Evolutionary conservation across 2,329 filamentous ascomycete genomes (phyloP), one percentile per base, ranked within the genome.

Genomic region (Dendryphion nanum): DNA sequence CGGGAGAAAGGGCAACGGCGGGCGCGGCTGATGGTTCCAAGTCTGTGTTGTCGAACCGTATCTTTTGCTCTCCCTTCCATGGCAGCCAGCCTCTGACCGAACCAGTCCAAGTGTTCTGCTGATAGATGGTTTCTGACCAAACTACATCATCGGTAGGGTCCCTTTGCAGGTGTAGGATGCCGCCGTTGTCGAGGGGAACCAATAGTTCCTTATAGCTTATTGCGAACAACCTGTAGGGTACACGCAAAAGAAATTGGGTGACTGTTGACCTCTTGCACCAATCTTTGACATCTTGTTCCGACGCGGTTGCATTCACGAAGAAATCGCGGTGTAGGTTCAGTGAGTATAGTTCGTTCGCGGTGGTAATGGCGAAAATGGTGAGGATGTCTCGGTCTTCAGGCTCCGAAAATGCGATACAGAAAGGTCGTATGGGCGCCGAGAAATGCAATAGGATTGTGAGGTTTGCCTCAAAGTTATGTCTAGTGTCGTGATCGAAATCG

Each of bases 321-420:
- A 87, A 85, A 51, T 93, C 87, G 19, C 86, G 85, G 42, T 85
- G 83, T 34, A 98, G 68, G n/a, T 78, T 85, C 49, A 98, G 76
- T 10, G 87, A 89, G 68, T 90, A 90, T 14, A 98, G 74, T 48
- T 88, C 82, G 57, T 84, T 86, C n/a, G 78, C 74, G 44, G 82
- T 78, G 44, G 90, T 91, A 55, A 95, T 74, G 35, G 86, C 85
- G 64, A 89, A 94, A 30, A 89, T 77, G 51, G 79, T 85, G 35
- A 96, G 70, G 44, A 82, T 78, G 72, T 95, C 86, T 55, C 85
- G 84, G 42, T 88, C 85, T 45, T 82, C 74, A 5, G 83, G 76
- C 60, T 98, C 93, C 21, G 88, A 82, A 45, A 98, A 79, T 8
- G 85, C 86, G 44, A 98, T 78, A 49, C 91, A 93, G 18, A 82